Evolutionary conservation across 2,329 filamentous ascomycete genomes (phyloP), one percentile per base, ranked within the genome.

Genomic region (Botrytis sinoallii): DNA sequence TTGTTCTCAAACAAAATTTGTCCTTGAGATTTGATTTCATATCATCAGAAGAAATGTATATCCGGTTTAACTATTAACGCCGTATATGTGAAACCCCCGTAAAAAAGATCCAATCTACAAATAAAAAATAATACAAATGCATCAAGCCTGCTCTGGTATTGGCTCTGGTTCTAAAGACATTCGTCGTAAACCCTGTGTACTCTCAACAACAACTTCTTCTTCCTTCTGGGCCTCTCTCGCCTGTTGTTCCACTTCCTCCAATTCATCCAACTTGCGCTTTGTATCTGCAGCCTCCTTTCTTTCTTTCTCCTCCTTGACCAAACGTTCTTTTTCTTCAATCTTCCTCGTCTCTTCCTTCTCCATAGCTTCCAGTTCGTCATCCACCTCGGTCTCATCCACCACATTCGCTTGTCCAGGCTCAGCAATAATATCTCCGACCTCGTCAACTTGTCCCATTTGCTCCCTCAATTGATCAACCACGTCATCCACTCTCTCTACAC

Each of bases 301-400:
- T 63, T 81, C 78, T 68, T 70, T 78, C 66, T 77, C 78, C 66
- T 80, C 79, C 52, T 67, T 78, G 40, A 78, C 74, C 55, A 73
- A 64, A 29, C 73, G 74, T 71, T 80, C 77, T 60, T 83, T 81
- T 63, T 83, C 82, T 67, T 84, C 82, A 75, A 79, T 83, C 75
- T 82, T 82, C 76, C 85, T 82, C 75, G 86, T 84, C 66, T 84
- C 85, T 73, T 86, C 83, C 71, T 79, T 81, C 79, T 88, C 90
- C 84, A 99, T 84, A 5, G 87, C 90, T 77, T 92, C 92, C 65
- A 98, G 86, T 84, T 98, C 95, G 75, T 95, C 92, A 77, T 98
- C 94, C 72, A 98, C 89, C 81, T 97, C 95, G 32, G 80, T 87
- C 80, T 97, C 95, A 81, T 97, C 93, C 46, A 97, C 85, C 46